Percentiles rank a stretch among this genome's conserved stretches.
Evolutionary conservation across 2,329 filamentous ascomycete genomes (phyloP).

Genomic region (Orbilia blumenaviensis): DNA sequence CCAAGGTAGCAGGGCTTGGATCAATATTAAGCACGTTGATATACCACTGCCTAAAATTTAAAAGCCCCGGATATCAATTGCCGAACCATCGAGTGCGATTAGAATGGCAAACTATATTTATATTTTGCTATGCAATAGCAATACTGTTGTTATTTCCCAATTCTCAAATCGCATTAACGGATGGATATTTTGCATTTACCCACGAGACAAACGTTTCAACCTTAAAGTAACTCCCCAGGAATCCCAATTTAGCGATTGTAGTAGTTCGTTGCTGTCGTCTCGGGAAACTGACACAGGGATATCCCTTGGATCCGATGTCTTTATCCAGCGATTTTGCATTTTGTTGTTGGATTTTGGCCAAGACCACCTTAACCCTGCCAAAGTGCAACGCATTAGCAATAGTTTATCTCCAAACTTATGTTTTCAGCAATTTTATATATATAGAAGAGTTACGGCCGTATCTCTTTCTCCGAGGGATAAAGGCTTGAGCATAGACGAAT

Average conservation of each 20-base stretch:
- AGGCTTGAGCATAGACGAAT: conserved; percentile 2
- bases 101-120: too few species aligned
- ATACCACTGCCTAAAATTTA: neutral
- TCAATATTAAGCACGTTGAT: neutral
- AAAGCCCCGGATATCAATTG: neutral
- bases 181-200: too few species aligned
- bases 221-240: neutral
- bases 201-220: too few species aligned
- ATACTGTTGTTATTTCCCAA: too few species aligned
- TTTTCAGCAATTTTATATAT: too few species aligned
- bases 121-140: too few species aligned
- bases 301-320: neutral
- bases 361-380: too few species aligned
- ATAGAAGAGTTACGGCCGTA: neutral
- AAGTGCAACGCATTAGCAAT: neutral
- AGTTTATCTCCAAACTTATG: too few species aligned
- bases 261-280: neutral
- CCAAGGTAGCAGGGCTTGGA: neutral
- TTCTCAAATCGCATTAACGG: too few species aligned
- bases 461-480: neutral
- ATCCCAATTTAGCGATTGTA: neutral
- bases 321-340: too few species aligned
- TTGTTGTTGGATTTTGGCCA: conserved; percentile 4
- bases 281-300: neutral
- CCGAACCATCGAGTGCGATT: neutral